A percentile compares a stretch with the other conserved stretches of the same genome.
These are phyloP conservation scores for Globisporangium nunn DNA, from an alignment of 352 stramenopile species.

Conservation along the genomic window DNA sequence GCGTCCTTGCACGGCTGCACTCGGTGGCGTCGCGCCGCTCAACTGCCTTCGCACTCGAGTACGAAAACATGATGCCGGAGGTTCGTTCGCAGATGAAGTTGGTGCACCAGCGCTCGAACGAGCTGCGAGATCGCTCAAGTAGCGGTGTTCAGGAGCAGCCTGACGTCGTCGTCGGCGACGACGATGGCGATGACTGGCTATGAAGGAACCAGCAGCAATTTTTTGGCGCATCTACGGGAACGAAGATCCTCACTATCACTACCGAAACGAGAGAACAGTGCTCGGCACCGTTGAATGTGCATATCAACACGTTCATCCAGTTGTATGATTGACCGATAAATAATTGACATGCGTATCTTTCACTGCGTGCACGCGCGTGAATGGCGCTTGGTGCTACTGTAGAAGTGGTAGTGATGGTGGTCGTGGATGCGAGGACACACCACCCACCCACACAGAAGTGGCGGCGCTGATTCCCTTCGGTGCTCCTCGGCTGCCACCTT, in stretches of 20 bases:
- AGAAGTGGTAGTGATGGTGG: not conserved
- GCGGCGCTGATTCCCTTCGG: no score
- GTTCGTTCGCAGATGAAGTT: constrained; percentile 22
- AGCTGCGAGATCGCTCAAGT: constrained; percentile 12
- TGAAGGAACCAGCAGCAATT: not conserved
- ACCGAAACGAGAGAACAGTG: no score
- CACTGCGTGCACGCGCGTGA: not conserved
- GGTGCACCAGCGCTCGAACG: constrained; percentile 18
- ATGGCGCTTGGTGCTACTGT: not conserved
- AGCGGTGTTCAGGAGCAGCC: not conserved
- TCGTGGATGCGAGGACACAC: no score
- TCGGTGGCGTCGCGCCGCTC: constrained; percentile 8
- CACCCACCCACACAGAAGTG: no score
- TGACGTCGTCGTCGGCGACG: constrained; percentile 1
- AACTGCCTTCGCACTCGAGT: constrained; percentile 13
- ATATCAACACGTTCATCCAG: not conserved
- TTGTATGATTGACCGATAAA: no score
- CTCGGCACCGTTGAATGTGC: no score
- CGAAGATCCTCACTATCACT: no score
- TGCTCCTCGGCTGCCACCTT: not conserved
- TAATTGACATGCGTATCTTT: not conserved
- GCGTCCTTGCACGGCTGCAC: not conserved
- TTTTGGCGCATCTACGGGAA: no score
- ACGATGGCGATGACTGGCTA: constrained; percentile 17
- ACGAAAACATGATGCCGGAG: constrained; percentile 21